Evolutionary conservation across 2,329 filamentous ascomycete species (phyloP).

Genomic region (Tolypocladium album): DNA sequence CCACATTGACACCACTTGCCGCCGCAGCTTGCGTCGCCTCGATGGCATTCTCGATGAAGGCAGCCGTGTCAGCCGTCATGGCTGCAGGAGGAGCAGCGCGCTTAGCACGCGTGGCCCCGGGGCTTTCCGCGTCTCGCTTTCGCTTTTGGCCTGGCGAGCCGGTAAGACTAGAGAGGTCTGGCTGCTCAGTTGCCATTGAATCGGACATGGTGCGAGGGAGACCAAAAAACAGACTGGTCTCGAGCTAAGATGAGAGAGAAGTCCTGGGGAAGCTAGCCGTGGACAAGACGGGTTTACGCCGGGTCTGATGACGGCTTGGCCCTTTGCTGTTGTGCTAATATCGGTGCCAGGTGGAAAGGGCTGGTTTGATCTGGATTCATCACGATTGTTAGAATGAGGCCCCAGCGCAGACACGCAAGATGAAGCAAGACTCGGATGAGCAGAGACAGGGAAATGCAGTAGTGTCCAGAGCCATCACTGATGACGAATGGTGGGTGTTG

Average conservation of each 20-base stretch:
- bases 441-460: not conserved
- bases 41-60: conserved; percentile 45
- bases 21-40: conserved; percentile 28
- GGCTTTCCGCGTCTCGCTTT: conserved; percentile 42
- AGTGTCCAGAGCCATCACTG: not conserved
- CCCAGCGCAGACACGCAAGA: not conserved
- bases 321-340: not conserved
- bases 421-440: not conserved
- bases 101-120: conserved; percentile 38
- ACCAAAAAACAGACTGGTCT: not conserved
- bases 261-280: not conserved
- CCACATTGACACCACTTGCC: conserved; percentile 32
- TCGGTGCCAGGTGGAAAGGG: not conserved
- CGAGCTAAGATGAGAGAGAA: not conserved
- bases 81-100: conserved; percentile 33
- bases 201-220: conserved; percentile 32
- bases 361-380: not conserved
- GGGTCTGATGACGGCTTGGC: not conserved
- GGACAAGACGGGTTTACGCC: not conserved
- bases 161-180: conserved; percentile 31
- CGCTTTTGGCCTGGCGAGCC: conserved; percentile 40
- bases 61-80: conserved; percentile 34
- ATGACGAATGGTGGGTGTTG: not conserved
- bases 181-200: conserved; percentile 32
- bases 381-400: not conserved